A percentile compares a stretch with the other conserved stretches of the same genome.
These are phyloP conservation scores for Blastobotrys terrestris DNA, from an alignment of 805 yeast genomes.

Conservation along the genomic window DNA sequence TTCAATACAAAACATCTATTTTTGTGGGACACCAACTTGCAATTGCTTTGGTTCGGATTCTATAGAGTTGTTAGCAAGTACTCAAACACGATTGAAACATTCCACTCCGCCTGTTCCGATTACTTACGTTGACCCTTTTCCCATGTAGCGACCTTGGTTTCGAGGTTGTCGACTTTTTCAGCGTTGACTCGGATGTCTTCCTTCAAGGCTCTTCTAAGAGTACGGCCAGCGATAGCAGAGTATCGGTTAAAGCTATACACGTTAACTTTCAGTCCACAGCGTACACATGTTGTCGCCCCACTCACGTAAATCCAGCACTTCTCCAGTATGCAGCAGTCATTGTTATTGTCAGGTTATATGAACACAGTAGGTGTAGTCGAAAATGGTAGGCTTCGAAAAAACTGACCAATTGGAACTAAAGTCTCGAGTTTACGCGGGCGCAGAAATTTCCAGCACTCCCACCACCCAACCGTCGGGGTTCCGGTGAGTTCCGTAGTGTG, in stretches of 20 bases:
- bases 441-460: background rate
- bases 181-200: conserved; percentile 72
- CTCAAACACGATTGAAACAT: background rate
- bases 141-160: conserved; percentile 64
- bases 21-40: conserved; percentile 7
- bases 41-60: conserved; percentile 21
- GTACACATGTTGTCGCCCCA: conserved; percentile 5
- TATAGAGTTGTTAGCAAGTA: background rate
- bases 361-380: background rate
- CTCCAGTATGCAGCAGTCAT: conserved; percentile 34
- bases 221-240: conserved; percentile 82
- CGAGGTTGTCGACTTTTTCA: conserved; percentile 63
- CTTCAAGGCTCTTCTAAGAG: conserved; percentile 83
- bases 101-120: no score
- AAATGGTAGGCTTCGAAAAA: background rate
- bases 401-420: background rate
- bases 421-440: background rate
- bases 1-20: background rate
- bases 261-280: background rate
- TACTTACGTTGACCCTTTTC: conserved; percentile 51
- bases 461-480: background rate
- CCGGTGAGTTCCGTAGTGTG: background rate
- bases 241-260: conserved; percentile 67
- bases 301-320: conserved; percentile 32
- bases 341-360: conserved; percentile 2